Conservation (phyloP, 768 basidiomycete species). For the Postia placenta region DNA sequence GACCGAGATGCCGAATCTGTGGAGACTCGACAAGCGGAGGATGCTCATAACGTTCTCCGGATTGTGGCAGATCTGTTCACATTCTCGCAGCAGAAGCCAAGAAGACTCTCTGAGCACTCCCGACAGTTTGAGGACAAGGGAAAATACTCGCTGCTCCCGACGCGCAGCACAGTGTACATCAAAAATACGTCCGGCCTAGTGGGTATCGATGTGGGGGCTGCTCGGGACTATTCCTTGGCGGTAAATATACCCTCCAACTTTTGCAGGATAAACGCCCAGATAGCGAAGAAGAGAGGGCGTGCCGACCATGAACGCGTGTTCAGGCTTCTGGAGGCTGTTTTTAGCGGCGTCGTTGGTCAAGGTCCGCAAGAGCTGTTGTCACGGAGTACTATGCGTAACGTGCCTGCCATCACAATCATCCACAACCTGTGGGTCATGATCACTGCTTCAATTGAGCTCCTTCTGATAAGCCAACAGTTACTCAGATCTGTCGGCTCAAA, state of each 20-base stretch:
- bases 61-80: conserved; percentile 76
- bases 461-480: conserved; percentile 29
- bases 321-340: conserved; percentile 44
- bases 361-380: background rate
- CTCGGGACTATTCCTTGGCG: conserved; percentile 53
- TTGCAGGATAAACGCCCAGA: conserved; percentile 53
- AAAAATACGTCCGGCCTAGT: conserved; percentile 43
- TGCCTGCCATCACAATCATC: conserved; percentile 13
- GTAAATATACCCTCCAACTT: conserved; percentile 30
- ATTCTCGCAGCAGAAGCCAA: conserved; percentile 17
- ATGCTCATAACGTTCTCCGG: conserved; percentile 55
- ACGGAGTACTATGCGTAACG: background rate
- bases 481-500: conserved; percentile 36
- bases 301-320: conserved; percentile 71
- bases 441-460: background rate
- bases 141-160: conserved; percentile 37
- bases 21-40: conserved; percentile 39
- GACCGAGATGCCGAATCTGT: conserved; percentile 39
- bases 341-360: conserved; percentile 20
- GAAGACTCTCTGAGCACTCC: conserved; percentile 33
- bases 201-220: conserved; percentile 49
- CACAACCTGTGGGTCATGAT: conserved; percentile 21
- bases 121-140: conserved; percentile 35
- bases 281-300: conserved; percentile 54
- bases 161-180: conserved; percentile 55